Base-by-base conservation (phyloP, 208 protist genomes). In the Polymyxa betae region DNA sequence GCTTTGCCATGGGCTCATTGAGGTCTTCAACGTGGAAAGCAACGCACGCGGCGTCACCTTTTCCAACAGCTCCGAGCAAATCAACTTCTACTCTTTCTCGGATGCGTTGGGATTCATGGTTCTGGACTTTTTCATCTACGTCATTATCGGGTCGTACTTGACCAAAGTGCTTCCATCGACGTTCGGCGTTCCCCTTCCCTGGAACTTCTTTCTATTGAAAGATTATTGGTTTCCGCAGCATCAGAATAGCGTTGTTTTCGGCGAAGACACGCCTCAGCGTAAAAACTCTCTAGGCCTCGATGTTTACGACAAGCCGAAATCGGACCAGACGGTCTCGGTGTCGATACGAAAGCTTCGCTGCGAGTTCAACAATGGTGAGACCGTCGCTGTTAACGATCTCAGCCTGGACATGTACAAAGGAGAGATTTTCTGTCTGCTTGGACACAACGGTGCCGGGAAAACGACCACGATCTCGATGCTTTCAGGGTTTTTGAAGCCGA, bases 361-460 rank as follows among this genome's bases (percentile, higher is more conserved):
- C 38, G 29, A 16, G 77, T 88, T 68, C 77, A 60, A 88, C 38
- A 88, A 88, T 29, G 77, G 77, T 24, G 35, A 32, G 16, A 88
- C 77, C 38, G 77, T 88, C 29, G 77, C 77, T 16, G 77, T 88
- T 16, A 60, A 29, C 77, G 77, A 60, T 32, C 77, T 88, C 77
- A 29, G 24, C 77, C 77, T 88, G 88, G 16, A 89, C 46, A 38
- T 89, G 46, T 43, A 66, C 88, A 20, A 5, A 38, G 88, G 35
- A 5, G 12, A 89, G 5, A 78, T 89, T 35, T 52, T 35, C 35
- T 32, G 5, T 32, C 46, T 68, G n/a, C 88, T 89, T 20, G 88
- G 90, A 24, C 78, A 91, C 41, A 91, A 91, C 68, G 90, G 90
- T 24, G 66, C 90, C 1, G 90, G 90, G 43, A 91, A 91, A 38